These are phyloP conservation scores for Coleophoma eucalyptorum DNA, from an alignment of 2,329 filamentous ascomycete species.

Conservation along the genomic window DNA sequence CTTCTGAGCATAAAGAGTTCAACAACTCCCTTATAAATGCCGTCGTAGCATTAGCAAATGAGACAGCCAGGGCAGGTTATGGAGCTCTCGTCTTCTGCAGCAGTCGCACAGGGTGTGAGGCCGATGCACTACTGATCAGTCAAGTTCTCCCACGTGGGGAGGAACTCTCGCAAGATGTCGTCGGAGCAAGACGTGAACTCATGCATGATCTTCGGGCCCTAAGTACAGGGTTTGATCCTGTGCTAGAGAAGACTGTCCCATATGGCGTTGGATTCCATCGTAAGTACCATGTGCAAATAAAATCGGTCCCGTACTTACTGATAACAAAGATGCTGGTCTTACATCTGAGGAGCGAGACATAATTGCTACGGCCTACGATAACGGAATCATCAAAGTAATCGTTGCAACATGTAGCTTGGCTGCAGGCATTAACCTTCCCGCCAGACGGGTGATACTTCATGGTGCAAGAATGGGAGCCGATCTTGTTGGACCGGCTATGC, in stretches of 20 bases:
- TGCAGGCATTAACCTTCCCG: slow-evolving; percentile 77
- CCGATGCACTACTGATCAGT: slow-evolving; percentile 64
- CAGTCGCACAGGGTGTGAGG: slow-evolving; percentile 64
- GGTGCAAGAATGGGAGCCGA: slow-evolving; percentile 74
- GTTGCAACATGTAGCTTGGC: slow-evolving; percentile 77
- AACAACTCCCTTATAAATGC: slow-evolving; percentile 63
- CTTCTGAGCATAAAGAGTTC: slow-evolving; percentile 58
- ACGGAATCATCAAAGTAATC: slow-evolving; percentile 63
- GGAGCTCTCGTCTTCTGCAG: slow-evolving; percentile 72
- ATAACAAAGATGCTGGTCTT: slow-evolving; percentile 52
- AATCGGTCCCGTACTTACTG: not conserved
- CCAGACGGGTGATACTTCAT: slow-evolving; percentile 71
- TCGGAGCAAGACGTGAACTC: slow-evolving; percentile 50
- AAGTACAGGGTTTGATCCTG: slow-evolving; percentile 60
- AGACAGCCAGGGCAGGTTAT: slow-evolving; percentile 65
- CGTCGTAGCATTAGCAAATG: slow-evolving; percentile 65
- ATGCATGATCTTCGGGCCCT: slow-evolving; percentile 64
- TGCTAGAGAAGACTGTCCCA: slow-evolving; percentile 59
- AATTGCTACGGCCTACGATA: slow-evolving; percentile 67
- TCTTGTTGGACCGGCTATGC: slow-evolving; percentile 72
- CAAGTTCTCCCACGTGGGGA: slow-evolving; percentile 53
- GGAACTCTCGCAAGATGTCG: slow-evolving; percentile 43
- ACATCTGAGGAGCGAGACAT: slow-evolving; percentile 74
- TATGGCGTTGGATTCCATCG: slow-evolving; percentile 73
- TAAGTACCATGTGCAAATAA: slow-evolving; percentile 31